Base-by-base conservation (phyloP, 2,329 filamentous ascomycete genomes). In the Coniochaeta pulveracea region DNA sequence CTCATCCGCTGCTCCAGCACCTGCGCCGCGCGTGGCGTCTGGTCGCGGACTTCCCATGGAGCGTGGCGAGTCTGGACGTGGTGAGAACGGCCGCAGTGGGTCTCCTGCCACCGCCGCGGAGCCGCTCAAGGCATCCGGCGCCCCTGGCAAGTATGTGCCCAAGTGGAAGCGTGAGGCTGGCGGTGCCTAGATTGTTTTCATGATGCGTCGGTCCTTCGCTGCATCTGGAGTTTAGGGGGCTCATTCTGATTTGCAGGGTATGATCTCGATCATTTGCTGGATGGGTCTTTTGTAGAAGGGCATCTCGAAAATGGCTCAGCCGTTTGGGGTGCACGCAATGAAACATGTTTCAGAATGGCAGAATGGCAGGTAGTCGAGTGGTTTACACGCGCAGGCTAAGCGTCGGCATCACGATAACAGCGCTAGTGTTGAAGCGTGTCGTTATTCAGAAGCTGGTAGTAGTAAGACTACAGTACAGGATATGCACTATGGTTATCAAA, bases 131-230 rank as follows among this genome's bases (percentile, higher is more conserved):
- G 54, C 72, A 11, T 64, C 66, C 26, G 67, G 72, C 26, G 61
- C 56, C 18, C 47, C 67, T 28, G 72, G 72, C 45, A 78, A 75
- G 54, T 80, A 66, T 56, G 69, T 78, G 47, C 74, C 74, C 34
- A 58, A 45, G 45, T 53, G 41, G 37, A 43, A 43, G 25, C 47
- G 48, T 17, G 40, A 34, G 32, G 38, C 21, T 33, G 40, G 38
- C 34, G 32, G 44, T 34, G 42, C 40, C 36, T 42, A 41, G 26
- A 27, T 27, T 19, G 26, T 26, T 14, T 26, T 31, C 22, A 31
- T 25, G 27, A 24, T 27, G 14, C 33, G 27, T 10, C 28, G n/a
- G n/a, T 22, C 29, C 12, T 32, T 31, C 26, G 34, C 27, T 34
- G 26, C 25, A 33, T 24, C 19, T 16, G 35, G 25, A 34, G 39